These are phyloP conservation scores for Ustilago xerochloae DNA, from an alignment of 1,284 basidiomycete species.

Conservation along the genomic window DNA sequence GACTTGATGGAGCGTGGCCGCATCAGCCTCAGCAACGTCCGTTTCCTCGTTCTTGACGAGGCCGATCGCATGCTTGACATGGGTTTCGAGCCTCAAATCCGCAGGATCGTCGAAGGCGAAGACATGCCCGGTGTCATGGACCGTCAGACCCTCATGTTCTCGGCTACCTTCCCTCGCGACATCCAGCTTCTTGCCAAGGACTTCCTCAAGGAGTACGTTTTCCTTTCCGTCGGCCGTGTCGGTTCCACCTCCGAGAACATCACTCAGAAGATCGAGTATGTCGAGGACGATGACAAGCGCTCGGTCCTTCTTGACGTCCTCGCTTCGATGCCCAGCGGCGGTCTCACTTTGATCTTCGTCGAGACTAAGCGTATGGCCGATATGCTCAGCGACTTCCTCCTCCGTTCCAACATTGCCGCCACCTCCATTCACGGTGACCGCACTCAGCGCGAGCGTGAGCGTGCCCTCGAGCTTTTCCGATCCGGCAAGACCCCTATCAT, in stretches of 20 bases:
- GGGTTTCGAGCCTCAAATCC: slow-evolving; percentile 99
- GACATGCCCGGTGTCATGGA: slow-evolving; percentile 95
- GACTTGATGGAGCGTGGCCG: slow-evolving; percentile 98
- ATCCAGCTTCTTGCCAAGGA: slow-evolving; percentile 97
- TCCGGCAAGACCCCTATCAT: slow-evolving; percentile 93
- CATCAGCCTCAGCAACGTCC: slow-evolving; percentile 95
- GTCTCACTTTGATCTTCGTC: slow-evolving; percentile 95
- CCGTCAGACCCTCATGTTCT: slow-evolving; percentile 99
- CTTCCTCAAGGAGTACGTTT: slow-evolving; percentile 86
- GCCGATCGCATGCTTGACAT: slow-evolving; percentile 99
- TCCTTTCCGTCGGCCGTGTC: slow-evolving; percentile 97
- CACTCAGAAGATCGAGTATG: slow-evolving; percentile 97
- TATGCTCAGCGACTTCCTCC: slow-evolving; percentile 95
- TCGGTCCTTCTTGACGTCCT: slow-evolving; percentile 95
- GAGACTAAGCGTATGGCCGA: slow-evolving; percentile 99
- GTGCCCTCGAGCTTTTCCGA: slow-evolving; percentile 93
- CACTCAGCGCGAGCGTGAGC: slow-evolving; percentile 96
- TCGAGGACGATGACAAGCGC: slow-evolving; percentile 96
- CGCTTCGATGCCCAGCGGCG: slow-evolving; percentile 78
- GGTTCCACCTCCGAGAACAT: slow-evolving; percentile 99
- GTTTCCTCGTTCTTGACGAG: slow-evolving; percentile 98
- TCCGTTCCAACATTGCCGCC: slow-evolving; percentile 81
- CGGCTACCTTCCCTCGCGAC: slow-evolving; percentile 98
- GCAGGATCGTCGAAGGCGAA: slow-evolving; percentile 95
- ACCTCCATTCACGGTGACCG: slow-evolving; percentile 99